Percentiles rank a stretch among this genome's conserved stretches.
Evolutionary conservation across 2,329 filamentous ascomycete genomes (phyloP).

Genomic region (Scytalidium lignicola): DNA sequence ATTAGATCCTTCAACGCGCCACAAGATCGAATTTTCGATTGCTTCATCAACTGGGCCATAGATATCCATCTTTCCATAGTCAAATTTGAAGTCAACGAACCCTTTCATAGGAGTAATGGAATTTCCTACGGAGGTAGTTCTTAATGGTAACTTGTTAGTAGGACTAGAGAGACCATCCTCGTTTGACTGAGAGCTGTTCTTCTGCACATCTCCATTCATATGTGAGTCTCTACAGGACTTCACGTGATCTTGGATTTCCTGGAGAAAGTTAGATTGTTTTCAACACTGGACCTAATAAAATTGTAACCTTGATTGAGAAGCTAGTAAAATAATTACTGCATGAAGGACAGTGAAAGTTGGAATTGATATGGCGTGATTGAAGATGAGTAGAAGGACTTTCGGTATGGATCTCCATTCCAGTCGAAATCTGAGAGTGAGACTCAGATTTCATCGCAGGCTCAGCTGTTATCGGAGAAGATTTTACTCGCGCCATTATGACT

Average conservation of each 20-base stretch:
- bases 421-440: not conserved
- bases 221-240: slow-evolving; percentile 12
- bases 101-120: not conserved
- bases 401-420: not conserved
- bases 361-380: not conserved
- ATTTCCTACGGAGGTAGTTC: not conserved
- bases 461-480: not conserved
- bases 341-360: not conserved
- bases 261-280: slow-evolving; percentile 13
- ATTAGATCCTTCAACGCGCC: not conserved
- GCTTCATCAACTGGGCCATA: not conserved
- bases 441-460: not conserved
- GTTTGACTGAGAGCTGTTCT: not conserved
- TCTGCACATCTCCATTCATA: not conserved
- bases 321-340: slow-evolving; percentile 7
- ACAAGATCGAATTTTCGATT: not conserved
- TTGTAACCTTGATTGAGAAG: slow-evolving; percentile 6
- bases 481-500: slow-evolving; percentile 10
- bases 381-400: not conserved
- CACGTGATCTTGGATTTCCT: slow-evolving; percentile 26
- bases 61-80: not conserved
- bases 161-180: not conserved
- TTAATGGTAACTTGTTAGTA: not conserved
- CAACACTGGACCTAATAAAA: not conserved
- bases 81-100: not conserved